Conservation (phyloP, 495 filamentous ascomycete genomes). For the Xylaria scruposa region DNA sequence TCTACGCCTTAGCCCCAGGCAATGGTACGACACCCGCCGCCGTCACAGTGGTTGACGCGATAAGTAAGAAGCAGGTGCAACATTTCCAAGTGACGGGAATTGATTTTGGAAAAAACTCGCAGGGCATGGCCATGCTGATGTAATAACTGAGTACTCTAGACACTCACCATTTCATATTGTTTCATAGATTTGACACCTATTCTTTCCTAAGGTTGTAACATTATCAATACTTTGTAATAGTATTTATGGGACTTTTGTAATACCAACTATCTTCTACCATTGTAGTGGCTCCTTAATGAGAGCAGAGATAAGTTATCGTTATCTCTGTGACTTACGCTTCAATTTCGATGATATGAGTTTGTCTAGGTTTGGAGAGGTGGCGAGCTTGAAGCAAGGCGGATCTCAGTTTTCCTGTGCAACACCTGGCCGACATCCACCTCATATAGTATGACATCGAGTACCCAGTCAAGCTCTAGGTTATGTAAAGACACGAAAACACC, state of each 20-base stretch:
- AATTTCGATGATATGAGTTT: background rate
- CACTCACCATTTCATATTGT: background rate
- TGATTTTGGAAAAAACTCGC: conserved; percentile 37
- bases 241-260: background rate
- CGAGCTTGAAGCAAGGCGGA: background rate
- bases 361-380: background rate
- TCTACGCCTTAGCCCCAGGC: conserved; percentile 63
- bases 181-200: background rate
- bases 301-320: background rate
- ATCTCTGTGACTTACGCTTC: background rate
- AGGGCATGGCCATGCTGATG: conserved; percentile 43
- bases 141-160: conserved; percentile 6
- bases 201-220: background rate
- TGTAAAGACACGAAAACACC: background rate
- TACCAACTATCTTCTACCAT: background rate
- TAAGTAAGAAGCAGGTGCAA: conserved; percentile 49
- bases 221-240: background rate
- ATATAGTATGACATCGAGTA: background rate
- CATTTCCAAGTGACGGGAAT: conserved; percentile 42
- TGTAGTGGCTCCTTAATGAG: background rate
- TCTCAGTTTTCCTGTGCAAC: background rate
- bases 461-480: conserved; percentile 2
- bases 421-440: background rate
- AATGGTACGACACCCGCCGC: conserved; percentile 53
- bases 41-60: conserved; percentile 58